These are phyloP conservation scores for Lepiota brunneoincarnata DNA, from an alignment of 768 basidiomycete genomes.

Conservation along the genomic window DNA sequence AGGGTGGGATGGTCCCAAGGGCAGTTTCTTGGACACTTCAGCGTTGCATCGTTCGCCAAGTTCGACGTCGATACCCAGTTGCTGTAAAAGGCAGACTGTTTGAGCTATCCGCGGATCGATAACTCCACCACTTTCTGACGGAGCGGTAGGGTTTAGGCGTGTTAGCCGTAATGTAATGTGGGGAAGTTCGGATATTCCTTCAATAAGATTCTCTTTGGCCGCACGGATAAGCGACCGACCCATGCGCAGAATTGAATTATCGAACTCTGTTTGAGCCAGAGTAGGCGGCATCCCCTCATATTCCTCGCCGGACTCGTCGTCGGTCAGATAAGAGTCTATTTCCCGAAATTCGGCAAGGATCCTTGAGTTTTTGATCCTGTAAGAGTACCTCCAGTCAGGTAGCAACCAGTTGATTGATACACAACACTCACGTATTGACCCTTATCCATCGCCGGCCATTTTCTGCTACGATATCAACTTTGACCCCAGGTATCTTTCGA, in stretches of 20 bases:
- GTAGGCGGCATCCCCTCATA: slow-evolving; percentile 23
- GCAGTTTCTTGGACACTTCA: slow-evolving; percentile 17
- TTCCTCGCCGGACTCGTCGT: slow-evolving; percentile 47
- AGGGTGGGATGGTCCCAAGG: slow-evolving; percentile 5
- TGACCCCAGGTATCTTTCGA: slow-evolving; percentile 41
- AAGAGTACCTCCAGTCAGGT: background rate
- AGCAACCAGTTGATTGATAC: slow-evolving; percentile 1
- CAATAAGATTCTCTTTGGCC: slow-evolving; percentile 54
- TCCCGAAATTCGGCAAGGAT: slow-evolving; percentile 81
- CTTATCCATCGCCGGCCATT: slow-evolving; percentile 78
- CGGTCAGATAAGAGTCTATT: slow-evolving; percentile 76
- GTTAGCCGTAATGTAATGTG: slow-evolving; percentile 64
- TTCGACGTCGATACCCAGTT: slow-evolving; percentile 65
- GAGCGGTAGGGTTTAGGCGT: slow-evolving; percentile 50
- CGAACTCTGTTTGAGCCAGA: slow-evolving; percentile 51
- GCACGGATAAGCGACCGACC: slow-evolving; percentile 66
- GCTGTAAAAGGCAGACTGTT: slow-evolving; percentile 53
- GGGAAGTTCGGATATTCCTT: slow-evolving; percentile 36
- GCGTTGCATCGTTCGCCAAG: slow-evolving; percentile 52
- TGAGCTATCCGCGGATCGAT: slow-evolving; percentile 56
- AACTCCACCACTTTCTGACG: slow-evolving; percentile 22
- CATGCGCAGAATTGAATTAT: slow-evolving; percentile 74
- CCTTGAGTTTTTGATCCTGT: slow-evolving; percentile 73
- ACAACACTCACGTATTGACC: slow-evolving; percentile 74
- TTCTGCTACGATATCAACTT: slow-evolving; percentile 80